Evolutionary conservation across 495 filamentous ascomycete genomes (phyloP).

Genomic region (Hyaloscypha variabilis): DNA sequence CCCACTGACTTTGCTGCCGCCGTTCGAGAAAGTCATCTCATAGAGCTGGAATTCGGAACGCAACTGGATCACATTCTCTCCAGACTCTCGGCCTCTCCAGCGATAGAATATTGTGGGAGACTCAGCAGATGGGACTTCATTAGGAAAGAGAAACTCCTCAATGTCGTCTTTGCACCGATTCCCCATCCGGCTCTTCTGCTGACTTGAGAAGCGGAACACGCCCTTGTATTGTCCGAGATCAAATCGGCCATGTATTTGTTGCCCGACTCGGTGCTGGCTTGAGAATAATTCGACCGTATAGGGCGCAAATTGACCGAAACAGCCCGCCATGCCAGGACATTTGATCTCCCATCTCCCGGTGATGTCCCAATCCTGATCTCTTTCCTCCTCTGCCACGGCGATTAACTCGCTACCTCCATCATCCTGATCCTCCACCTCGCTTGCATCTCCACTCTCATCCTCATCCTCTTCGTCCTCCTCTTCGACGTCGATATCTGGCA

Average conservation of each 20-base stretch:
- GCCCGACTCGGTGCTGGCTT: not conserved
- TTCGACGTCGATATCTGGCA: not conserved
- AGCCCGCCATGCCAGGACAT: not conserved
- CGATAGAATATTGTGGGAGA: not conserved
- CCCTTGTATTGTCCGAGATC: not conserved
- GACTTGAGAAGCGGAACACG: not conserved
- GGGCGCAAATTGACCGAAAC: not conserved
- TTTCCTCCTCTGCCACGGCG: not conserved
- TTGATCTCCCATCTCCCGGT: not conserved
- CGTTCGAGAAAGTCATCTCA: not conserved
- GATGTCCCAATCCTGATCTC: not conserved
- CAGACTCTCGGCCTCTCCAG: not conserved
- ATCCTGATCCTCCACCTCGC: not conserved
- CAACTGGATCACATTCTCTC: not conserved
- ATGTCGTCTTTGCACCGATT: not conserved
- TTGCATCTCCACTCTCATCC: not conserved
- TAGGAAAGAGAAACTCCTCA: not conserved
- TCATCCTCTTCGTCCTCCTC: not conserved
- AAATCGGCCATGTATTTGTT: not conserved
- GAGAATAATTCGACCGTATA: not conserved
- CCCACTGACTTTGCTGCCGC: not conserved
- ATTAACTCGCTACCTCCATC: not conserved
- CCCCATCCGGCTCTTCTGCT: not conserved
- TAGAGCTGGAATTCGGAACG: not conserved
- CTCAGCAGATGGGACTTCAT: not conserved